Evolutionary conservation across 208 protist species (phyloP).

Genomic region (Lotmaria passim): DNA sequence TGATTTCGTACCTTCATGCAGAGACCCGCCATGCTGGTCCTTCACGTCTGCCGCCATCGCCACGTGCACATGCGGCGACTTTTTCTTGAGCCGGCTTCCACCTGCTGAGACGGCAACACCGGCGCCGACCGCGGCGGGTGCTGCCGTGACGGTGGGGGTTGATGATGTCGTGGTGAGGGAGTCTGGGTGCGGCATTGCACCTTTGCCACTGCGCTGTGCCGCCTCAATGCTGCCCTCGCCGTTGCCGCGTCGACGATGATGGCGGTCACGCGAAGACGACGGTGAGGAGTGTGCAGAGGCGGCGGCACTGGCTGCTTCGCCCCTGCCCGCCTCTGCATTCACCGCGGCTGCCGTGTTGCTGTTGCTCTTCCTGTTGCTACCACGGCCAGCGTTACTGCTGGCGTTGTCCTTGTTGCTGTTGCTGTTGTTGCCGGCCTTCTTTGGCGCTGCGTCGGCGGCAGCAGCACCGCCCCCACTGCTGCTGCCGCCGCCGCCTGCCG

Average conservation of each 20-base stretch:
- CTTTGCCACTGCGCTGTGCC: constrained; percentile 1
- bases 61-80: constrained; percentile 25
- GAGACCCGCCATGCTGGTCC: constrained; percentile 1
- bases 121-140: neutral
- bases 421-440: constrained; percentile 12
- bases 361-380: neutral
- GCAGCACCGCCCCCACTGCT: constrained; percentile 3
- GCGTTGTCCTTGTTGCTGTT: constrained; percentile 27
- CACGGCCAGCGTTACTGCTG: neutral
- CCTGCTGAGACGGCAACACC: neutral
- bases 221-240: neutral
- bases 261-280: constrained; percentile 18
- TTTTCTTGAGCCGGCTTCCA: constrained; percentile 26
- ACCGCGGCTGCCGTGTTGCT: neutral
- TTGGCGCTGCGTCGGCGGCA: constrained; percentile 4
- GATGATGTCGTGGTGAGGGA: neutral
- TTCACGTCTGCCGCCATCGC: constrained; percentile 25
- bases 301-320: neutral
- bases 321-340: too few species aligned
- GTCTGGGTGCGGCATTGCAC: constrained; percentile 11
- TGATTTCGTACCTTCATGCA: constrained; percentile 3
- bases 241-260: constrained; percentile 4
- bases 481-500: constrained; percentile 5
- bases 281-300: constrained; percentile 1
- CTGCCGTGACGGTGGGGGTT: neutral